Evolutionary conservation across 2,329 filamentous ascomycete genomes (phyloP).

Genomic region (Lojkania enalia): DNA sequence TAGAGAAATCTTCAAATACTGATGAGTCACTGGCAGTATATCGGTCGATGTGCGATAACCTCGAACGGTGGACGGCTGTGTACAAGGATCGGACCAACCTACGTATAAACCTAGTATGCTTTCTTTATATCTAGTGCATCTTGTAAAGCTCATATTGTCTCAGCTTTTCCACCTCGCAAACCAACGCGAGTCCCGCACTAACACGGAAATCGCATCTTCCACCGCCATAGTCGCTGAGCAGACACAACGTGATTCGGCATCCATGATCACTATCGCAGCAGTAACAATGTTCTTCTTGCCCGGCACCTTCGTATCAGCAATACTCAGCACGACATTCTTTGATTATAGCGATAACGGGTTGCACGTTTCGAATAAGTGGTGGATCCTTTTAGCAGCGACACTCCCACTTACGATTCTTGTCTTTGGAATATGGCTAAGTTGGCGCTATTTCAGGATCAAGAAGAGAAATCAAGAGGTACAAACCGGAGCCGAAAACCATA

Average conservation of each 20-base stretch:
- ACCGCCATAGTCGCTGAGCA: constrained; percentile 7
- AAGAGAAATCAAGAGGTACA: too few relatives aligned
- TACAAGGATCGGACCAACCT: constrained; percentile 26
- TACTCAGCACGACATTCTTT: constrained; percentile 8
- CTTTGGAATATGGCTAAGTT: constrained; percentile 2
- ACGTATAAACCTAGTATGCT: constrained; percentile 22
- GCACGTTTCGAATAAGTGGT: constrained; percentile 3
- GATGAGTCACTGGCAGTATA: constrained; percentile 23
- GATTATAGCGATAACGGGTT: constrained; percentile 1
- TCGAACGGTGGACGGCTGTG: constrained; percentile 20
- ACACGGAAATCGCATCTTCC: constrained; percentile 6
- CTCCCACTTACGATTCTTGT: constrained; percentile 4
- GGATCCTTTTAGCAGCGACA: constrained; percentile 3
- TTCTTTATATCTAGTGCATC: background rate
- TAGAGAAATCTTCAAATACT: constrained; percentile 12
- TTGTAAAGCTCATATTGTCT: constrained; percentile 4
- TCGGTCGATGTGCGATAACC: constrained; percentile 23
- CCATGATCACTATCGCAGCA: constrained; percentile 14
- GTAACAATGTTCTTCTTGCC: constrained; percentile 12
- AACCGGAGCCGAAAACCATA: too few relatives aligned
- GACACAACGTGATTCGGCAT: constrained; percentile 7
- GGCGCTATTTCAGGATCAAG: background rate
- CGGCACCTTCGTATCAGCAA: constrained; percentile 7
- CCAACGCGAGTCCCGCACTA: constrained; percentile 6
- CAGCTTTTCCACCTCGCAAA: constrained; percentile 11